Base-by-base conservation (phyloP, 1,139 yeast genomes). In the Geotrichum klebahnii region DNA sequence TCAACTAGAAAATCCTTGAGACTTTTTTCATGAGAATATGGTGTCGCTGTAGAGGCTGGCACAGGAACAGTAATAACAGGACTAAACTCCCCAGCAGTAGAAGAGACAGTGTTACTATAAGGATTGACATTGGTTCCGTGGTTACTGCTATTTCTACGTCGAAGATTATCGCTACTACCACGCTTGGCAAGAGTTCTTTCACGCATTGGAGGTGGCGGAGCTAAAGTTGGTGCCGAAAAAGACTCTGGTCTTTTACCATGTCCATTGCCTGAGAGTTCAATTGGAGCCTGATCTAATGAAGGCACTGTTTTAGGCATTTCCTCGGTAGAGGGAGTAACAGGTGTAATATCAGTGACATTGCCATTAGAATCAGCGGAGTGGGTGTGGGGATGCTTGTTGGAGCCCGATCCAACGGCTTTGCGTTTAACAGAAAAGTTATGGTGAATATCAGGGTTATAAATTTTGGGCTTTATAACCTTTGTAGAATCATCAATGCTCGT, bases 351-450 rank as follows among this genome's bases (percentile, higher is more conserved):
- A 16, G 14, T 16, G 9, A 16, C 10, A 19, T 26, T 10, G 10
- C 10, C 29, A 26, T 8, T 26, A 6, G 29, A 26, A 26, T 29
- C 28, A 9, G 19, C 14, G 12, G 28, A 17, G 16, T 20, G 14
- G 5, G 35, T 2, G 28, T 29, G 35, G 10, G 19, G 4, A 23
- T 28, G 44, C n/a, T 16, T 28, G 14, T 3, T 26, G 3, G 41
- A 35, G 8, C 47, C 47, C 8, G 48, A 43, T 4, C 51, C 48
- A 31, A 48, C 51, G 5, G 51, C 48, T 33, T 48, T 48, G 17
- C 51, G 44, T 24, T 40, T 40, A 2, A 46, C 45, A 8, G 29
- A 26, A 26, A 26, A 26, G 6, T 10, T 10, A n/a, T 24, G 41
- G 9, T 36, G 46, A 14, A 37, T 29, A 24, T 35, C n/a, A 5